Conservation (phyloP, 352 stramenopile species). For the Globisporangium okanoganense region DNA sequence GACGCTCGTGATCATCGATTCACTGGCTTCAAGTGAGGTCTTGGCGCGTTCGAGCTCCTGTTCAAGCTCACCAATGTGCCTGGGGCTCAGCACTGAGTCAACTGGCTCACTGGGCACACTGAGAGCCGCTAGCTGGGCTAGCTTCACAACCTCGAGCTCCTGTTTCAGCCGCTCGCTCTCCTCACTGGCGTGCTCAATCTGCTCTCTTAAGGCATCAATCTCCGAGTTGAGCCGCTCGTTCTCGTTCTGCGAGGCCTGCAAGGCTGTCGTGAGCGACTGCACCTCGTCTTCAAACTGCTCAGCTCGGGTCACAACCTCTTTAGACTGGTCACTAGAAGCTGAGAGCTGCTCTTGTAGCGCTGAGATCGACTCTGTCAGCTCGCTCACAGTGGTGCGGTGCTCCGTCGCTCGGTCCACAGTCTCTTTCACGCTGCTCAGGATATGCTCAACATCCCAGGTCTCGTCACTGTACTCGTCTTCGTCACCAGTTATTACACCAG, state of each 20-base stretch:
- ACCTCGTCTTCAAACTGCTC: slow-evolving; percentile 20
- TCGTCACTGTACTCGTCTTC: not conserved
- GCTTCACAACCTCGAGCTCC: slow-evolving; percentile 17
- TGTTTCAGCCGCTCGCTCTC: slow-evolving; percentile 21
- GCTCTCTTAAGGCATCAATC: slow-evolving; percentile 14
- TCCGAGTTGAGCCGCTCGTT: slow-evolving; percentile 17
- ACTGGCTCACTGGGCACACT: not conserved
- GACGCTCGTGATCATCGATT: slow-evolving; percentile 49
- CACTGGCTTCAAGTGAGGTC: slow-evolving; percentile 26
- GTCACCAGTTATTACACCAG: not conserved
- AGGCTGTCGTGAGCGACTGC: slow-evolving; percentile 17
- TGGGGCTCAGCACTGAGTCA: not conserved
- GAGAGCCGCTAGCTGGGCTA: not conserved
- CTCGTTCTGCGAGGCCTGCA: slow-evolving; percentile 17
- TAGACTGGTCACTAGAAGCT: not conserved
- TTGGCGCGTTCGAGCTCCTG: slow-evolving; percentile 30
- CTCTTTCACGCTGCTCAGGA: slow-evolving; percentile 9
- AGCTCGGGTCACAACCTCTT: not conserved
- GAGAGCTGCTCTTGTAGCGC: slow-evolving; percentile 9
- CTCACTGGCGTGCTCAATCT: slow-evolving; percentile 20
- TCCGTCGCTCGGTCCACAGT: slow-evolving; percentile 7
- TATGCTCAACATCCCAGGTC: slow-evolving; percentile 4
- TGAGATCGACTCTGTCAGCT: slow-evolving; percentile 10
- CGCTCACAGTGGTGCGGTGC: slow-evolving; percentile 2
- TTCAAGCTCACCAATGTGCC: slow-evolving; percentile 9